phyloP scores from a whole-genome alignment of 805 yeast species.

The Zygoascus bituminiphila region DNA sequence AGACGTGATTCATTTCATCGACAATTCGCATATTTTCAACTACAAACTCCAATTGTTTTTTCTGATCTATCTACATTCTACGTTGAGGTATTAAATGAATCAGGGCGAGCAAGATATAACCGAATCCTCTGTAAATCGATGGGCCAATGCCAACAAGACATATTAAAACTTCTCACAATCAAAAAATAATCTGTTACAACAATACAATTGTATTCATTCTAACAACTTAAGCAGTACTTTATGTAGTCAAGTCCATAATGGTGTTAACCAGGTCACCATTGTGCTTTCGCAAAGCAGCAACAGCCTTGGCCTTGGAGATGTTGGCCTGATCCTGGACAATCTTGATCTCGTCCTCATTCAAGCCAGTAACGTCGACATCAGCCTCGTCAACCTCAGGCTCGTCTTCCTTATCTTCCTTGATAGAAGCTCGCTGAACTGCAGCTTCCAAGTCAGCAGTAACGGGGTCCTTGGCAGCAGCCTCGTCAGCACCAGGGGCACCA shows the following conservation, averaged over 20 bases:
- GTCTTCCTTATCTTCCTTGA: conserved; percentile 32
- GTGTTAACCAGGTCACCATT: conserved; percentile 94
- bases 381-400: conserved; percentile 57
- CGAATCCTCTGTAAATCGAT: too few relatives aligned
- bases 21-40: too few relatives aligned
- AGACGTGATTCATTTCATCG: too few relatives aligned
- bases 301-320: conserved; percentile 83
- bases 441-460: conserved; percentile 24
- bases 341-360: conserved; percentile 73
- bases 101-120: too few relatives aligned
- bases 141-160: too few relatives aligned
- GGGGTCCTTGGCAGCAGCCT: conserved; percentile 23
- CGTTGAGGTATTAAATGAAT: too few relatives aligned
- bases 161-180: too few relatives aligned
- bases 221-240: too few relatives aligned
- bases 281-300: conserved; percentile 79
- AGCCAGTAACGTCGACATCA: conserved; percentile 77
- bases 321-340: conserved; percentile 87
- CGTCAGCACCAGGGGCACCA: conserved; percentile 37
- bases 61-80: too few relatives aligned
- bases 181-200: too few relatives aligned
- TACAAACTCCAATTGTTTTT: too few relatives aligned
- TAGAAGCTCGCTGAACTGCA: conserved; percentile 23
- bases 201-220: too few relatives aligned
- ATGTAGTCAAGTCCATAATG: conserved; percentile 53